Conservation (phyloP, 2,329 filamentous ascomycete genomes). For the Pseudogymnoascus sp. region DNA sequence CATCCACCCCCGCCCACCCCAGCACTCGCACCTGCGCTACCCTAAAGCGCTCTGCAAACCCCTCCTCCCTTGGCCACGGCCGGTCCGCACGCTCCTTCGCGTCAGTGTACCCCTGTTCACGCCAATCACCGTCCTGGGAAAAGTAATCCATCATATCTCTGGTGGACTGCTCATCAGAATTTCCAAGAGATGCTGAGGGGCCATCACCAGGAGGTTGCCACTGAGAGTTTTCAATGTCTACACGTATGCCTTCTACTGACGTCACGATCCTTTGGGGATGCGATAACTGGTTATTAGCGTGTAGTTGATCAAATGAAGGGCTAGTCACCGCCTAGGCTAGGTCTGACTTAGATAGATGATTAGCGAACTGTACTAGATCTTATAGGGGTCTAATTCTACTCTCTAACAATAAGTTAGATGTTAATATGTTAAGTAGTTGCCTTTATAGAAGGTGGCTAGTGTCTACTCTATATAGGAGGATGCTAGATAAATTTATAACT, state of each 20-base stretch:
- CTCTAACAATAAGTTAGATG: too few species aligned
- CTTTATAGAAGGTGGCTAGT: too few species aligned
- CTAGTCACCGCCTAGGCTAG: neutral
- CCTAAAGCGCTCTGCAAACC: too few species aligned
- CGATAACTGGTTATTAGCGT: neutral
- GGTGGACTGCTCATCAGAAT: neutral
- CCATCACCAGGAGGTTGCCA: neutral
- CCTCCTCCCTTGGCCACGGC: too few species aligned
- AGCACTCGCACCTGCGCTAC: too few species aligned
- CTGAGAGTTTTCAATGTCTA: neutral
- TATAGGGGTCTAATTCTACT: neutral
- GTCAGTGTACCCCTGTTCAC: neutral
- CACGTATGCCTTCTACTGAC: neutral
- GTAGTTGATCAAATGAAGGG: neutral
- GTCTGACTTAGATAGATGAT: neutral
- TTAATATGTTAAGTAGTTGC: too few species aligned
- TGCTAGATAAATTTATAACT: too few species aligned
- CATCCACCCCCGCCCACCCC: too few species aligned
- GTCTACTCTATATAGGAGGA: too few species aligned
- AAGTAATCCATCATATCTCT: neutral
- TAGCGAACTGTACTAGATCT: neutral
- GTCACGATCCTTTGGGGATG: neutral
- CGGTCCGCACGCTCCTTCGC: too few species aligned
- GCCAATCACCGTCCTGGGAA: neutral
- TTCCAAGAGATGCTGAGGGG: neutral